Percentiles rank a stretch among this genome's conserved stretches.
phyloP scores from a whole-genome alignment of 2,329 filamentous ascomycete genomes.

The Fusarium fracticaudum region DNA sequence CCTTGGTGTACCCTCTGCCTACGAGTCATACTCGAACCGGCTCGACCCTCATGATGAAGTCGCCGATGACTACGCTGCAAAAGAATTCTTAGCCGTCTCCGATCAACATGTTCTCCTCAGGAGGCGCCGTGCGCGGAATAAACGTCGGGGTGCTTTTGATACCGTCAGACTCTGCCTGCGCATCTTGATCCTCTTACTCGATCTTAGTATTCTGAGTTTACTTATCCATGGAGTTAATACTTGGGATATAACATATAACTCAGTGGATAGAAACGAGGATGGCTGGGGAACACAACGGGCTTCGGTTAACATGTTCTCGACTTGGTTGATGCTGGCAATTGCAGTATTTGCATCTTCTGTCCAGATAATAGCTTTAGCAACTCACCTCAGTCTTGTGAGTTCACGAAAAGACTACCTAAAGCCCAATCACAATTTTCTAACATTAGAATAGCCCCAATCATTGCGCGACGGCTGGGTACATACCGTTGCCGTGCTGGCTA shows the following conservation, averaged over 20 bases:
- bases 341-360: background rate
- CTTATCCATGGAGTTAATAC: background rate
- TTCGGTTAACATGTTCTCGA: background rate
- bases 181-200: background rate
- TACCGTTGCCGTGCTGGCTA: background rate
- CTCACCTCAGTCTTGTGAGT: slow-evolving; percentile 6
- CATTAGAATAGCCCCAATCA: background rate
- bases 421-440: background rate
- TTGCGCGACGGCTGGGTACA: background rate
- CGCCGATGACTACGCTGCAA: background rate
- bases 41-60: slow-evolving; percentile 7
- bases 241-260: background rate
- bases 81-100: background rate
- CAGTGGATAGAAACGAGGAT: background rate
- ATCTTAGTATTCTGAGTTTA: slow-evolving; percentile 8
- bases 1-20: background rate
- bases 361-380: background rate
- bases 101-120: slow-evolving; percentile 4
- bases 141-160: background rate
- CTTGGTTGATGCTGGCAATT: slow-evolving; percentile 6
- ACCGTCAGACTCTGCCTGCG: background rate
- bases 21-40: slow-evolving; percentile 14
- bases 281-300: background rate
- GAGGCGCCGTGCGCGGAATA: background rate
- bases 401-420: fast-evolving